Evolutionary conservation across 169 alveolate species (phyloP).

Genomic region (Perkinsus marinus): DNA sequence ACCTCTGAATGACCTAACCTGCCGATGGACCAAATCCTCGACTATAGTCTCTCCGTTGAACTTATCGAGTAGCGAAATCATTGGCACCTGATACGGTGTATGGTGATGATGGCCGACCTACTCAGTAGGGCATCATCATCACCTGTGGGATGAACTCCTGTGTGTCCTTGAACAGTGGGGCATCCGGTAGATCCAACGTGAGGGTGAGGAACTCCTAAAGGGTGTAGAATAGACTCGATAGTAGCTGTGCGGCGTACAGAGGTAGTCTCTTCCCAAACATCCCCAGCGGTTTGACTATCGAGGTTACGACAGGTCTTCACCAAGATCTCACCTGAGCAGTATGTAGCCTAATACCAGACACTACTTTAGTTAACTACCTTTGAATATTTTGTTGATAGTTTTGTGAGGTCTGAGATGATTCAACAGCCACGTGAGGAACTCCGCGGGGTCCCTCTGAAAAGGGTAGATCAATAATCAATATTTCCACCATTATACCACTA

Average conservation of each 20-base stretch:
- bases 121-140: too few species aligned
- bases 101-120: too few species aligned
- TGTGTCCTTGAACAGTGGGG: conserved; percentile 84
- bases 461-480: not conserved
- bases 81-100: conserved; percentile 48
- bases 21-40: conserved; percentile 32
- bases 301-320: conserved; percentile 5
- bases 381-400: conserved; percentile 6
- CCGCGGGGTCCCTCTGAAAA: conserved; percentile 79
- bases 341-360: not conserved
- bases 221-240: not conserved
- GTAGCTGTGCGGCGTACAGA: not conserved
- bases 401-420: conserved; percentile 44
- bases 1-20: not conserved
- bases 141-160: conserved; percentile 75
- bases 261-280: not conserved
- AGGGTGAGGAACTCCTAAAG: conserved; percentile 9
- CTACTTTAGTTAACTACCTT: not conserved
- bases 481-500: not conserved
- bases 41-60: conserved; percentile 83
- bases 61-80: conserved; percentile 74
- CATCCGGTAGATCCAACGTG: conserved; percentile 70
- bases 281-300: conserved; percentile 4
- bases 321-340: not conserved
- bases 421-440: conserved; percentile 80